These are phyloP conservation scores for Achaetomium macrosporum DNA, from an alignment of 2,329 filamentous ascomycete species.

Conservation along the genomic window DNA sequence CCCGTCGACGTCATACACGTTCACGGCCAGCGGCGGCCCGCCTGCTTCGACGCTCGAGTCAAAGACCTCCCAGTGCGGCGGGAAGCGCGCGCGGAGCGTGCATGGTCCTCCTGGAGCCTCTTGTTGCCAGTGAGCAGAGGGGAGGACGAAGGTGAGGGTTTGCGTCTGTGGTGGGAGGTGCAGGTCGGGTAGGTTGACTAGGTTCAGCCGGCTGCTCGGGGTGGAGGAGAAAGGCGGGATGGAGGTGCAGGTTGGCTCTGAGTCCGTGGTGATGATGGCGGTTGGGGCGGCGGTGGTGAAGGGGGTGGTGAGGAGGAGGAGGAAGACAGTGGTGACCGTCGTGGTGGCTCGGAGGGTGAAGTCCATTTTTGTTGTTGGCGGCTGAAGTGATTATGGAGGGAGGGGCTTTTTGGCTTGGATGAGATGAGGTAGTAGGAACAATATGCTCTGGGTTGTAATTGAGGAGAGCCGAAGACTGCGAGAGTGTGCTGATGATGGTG, in stretches of 20 bases:
- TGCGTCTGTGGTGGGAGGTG: background rate
- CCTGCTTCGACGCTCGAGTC: constrained; percentile 19
- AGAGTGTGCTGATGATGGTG: no score
- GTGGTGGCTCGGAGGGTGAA: no score
- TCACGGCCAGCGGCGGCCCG: constrained; percentile 11
- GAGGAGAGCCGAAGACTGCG: no score
- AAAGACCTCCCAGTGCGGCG: constrained; percentile 25
- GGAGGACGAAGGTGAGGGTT: constrained; percentile 21
- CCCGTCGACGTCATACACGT: constrained; percentile 22
- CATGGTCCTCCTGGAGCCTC: constrained; percentile 17
- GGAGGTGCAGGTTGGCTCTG: background rate
- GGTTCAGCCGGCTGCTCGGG: constrained; percentile 1
- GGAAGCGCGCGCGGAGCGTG: constrained; percentile 27
- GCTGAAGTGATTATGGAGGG: no score
- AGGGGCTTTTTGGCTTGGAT: no score
- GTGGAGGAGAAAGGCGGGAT: constrained; percentile 8
- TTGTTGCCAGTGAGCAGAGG: no score
- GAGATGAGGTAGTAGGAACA: no score
- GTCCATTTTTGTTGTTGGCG: no score
- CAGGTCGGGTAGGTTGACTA: constrained; percentile 4
- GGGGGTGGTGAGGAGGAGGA: constrained; percentile 15
- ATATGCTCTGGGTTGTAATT: no score
- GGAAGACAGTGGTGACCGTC: constrained; percentile 10
- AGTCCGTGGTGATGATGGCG: background rate
- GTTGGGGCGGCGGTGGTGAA: constrained; percentile 8